Percentiles rank a stretch among this genome's conserved stretches.
These are phyloP conservation scores for Herpetomonas samuelpessoai DNA, from an alignment of 208 protist species.

Conservation along the genomic window DNA sequence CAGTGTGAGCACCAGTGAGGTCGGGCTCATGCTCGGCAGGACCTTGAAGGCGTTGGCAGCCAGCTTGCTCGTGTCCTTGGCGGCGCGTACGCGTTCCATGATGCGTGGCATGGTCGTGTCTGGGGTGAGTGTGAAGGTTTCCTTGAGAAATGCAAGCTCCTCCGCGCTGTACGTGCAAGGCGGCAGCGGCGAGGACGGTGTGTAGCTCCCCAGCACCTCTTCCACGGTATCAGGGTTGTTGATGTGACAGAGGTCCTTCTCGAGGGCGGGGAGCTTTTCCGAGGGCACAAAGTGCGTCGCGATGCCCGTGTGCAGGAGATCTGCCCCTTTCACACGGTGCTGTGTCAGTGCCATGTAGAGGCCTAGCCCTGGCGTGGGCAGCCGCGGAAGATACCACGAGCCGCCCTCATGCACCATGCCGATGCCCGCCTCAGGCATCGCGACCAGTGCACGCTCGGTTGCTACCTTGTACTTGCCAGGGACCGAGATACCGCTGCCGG, in stretches of 20 bases:
- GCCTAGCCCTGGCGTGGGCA: conserved; percentile 42
- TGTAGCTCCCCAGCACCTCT: conserved; percentile 39
- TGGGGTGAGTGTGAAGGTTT: conserved; percentile 29
- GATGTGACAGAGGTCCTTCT: conserved; percentile 49
- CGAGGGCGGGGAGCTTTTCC: conserved; percentile 36
- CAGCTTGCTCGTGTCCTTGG: conserved; percentile 25
- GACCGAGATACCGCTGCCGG: conserved; percentile 74
- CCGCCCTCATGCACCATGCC: conserved; percentile 79
- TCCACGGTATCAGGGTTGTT: conserved; percentile 27
- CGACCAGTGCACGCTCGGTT: conserved; percentile 73
- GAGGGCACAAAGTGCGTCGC: conserved; percentile 81
- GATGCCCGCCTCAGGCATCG: conserved; percentile 86
- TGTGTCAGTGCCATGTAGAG: conserved; percentile 81
- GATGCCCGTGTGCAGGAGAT: conserved; percentile 64
- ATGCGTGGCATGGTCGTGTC: conserved; percentile 44
- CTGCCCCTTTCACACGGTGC: conserved; percentile 61
- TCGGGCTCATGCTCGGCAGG: conserved; percentile 49
- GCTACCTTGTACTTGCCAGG: conserved; percentile 69
- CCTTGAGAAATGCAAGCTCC: conserved; percentile 24
- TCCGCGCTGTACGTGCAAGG: conserved; percentile 43
- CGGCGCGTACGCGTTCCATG: conserved; percentile 27
- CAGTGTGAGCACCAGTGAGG: conserved; percentile 44
- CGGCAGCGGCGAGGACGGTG: conserved; percentile 16
- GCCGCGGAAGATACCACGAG: conserved; percentile 63
- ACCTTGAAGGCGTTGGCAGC: conserved; percentile 20